These are phyloP conservation scores for Balansia obtecta DNA, from an alignment of 2,329 filamentous ascomycete genomes.

Conservation along the genomic window DNA sequence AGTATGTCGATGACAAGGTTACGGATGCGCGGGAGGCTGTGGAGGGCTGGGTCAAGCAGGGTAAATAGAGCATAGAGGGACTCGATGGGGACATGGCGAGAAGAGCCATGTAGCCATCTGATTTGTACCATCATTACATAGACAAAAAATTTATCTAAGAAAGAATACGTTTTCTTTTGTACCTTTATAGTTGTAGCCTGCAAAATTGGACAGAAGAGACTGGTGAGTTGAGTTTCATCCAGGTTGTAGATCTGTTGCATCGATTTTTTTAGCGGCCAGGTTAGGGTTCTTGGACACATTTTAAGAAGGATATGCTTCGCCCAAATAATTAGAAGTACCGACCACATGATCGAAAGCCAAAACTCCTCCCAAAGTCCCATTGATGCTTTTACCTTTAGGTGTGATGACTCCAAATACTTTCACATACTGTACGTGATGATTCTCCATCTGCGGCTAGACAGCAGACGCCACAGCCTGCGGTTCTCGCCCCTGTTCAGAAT, in stretches of 20 bases:
- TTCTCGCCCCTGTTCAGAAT: slow-evolving; percentile 10
- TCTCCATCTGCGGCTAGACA: background rate
- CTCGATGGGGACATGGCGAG: background rate
- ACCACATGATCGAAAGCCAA: too few relatives aligned
- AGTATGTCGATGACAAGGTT: slow-evolving; percentile 72
- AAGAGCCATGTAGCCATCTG: background rate
- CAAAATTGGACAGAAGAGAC: background rate
- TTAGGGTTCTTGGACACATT: too few relatives aligned
- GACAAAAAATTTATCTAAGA: slow-evolving; percentile 8
- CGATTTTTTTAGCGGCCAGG: too few relatives aligned
- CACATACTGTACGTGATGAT: too few relatives aligned
- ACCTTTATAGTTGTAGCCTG: too few relatives aligned
- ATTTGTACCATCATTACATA: slow-evolving; percentile 26
- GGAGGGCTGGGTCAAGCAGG: slow-evolving; percentile 86
- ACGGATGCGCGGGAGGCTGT: slow-evolving; percentile 61
- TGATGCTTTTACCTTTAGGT: background rate
- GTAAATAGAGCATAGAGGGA: slow-evolving; percentile 43
- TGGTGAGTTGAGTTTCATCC: background rate
- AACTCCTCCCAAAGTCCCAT: background rate
- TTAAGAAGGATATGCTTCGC: too few relatives aligned
- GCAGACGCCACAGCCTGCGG: slow-evolving; percentile 12
- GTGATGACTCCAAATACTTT: too few relatives aligned
- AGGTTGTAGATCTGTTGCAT: background rate
- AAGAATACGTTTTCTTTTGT: background rate
- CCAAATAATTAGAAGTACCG: too few relatives aligned